phyloP scores from a whole-genome alignment of 2,329 filamentous ascomycete species.

The Fusarium marasasianum region DNA sequence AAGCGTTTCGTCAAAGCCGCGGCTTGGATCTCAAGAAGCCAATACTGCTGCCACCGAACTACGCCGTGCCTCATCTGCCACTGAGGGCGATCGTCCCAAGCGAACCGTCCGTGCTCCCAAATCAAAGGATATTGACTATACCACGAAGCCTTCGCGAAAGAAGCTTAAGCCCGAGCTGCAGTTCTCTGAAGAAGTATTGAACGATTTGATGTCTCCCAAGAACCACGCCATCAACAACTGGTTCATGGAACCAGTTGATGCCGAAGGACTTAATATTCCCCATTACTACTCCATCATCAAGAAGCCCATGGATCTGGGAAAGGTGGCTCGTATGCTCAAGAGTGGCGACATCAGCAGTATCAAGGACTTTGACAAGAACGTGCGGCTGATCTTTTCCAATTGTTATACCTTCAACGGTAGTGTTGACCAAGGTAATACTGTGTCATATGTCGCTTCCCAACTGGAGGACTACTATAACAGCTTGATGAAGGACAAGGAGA shows the following conservation, averaged over 20 bases:
- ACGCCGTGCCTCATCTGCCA: slow-evolving; percentile 82
- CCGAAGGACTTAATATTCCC: slow-evolving; percentile 92
- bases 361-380: slow-evolving; percentile 86
- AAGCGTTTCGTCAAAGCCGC: slow-evolving; percentile 31
- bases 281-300: slow-evolving; percentile 94
- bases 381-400: slow-evolving; percentile 86
- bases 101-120: slow-evolving; percentile 93
- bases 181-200: slow-evolving; percentile 85
- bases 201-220: slow-evolving; percentile 79
- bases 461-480: slow-evolving; percentile 79
- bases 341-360: slow-evolving; percentile 81
- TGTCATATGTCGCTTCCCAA: slow-evolving; percentile 75
- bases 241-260: slow-evolving; percentile 88
- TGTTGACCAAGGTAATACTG: slow-evolving; percentile 68
- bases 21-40: slow-evolving; percentile 29
- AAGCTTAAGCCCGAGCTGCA: slow-evolving; percentile 89
- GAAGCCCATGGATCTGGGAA: slow-evolving; percentile 93
- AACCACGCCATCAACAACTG: slow-evolving; percentile 74
- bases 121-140: slow-evolving; percentile 89
- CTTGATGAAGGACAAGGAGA: slow-evolving; percentile 81
- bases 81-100: slow-evolving; percentile 84
- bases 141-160: slow-evolving; percentile 78
- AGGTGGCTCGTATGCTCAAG: slow-evolving; percentile 81
- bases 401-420: slow-evolving; percentile 88
- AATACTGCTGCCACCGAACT: slow-evolving; percentile 33